These are phyloP conservation scores for Alloteropsis semialata DNA, from an alignment of 176 grass and related monocot genomes.

Conservation along the genomic window DNA sequence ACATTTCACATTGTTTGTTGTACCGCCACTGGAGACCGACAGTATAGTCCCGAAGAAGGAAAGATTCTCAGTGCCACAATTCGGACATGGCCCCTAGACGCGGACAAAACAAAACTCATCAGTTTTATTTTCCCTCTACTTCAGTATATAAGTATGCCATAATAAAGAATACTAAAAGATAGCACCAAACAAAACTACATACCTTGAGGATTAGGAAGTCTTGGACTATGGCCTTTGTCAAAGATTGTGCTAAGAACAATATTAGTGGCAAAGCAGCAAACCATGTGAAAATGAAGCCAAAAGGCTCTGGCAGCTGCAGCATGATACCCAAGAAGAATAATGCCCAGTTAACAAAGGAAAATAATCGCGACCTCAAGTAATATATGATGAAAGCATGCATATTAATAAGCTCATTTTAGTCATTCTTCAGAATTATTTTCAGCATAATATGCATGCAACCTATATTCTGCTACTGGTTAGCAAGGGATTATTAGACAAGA, in stretches of 20 bases:
- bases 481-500: background rate
- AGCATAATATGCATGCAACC: no score
- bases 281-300: conserved; percentile 94
- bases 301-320: conserved; percentile 89
- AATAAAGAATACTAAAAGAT: background rate
- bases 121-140: background rate
- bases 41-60: conserved; percentile 98
- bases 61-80: conserved; percentile 89
- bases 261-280: conserved; percentile 92
- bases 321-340: conserved; percentile 9
- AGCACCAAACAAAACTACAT: background rate
- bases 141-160: background rate
- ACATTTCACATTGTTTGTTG: conserved; percentile 80
- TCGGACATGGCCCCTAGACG: conserved; percentile 90
- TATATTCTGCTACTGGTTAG: background rate
- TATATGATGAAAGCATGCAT: background rate
- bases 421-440: background rate
- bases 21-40: conserved; percentile 64
- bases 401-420: background rate
- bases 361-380: background rate
- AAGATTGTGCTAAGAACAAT: conserved; percentile 44
- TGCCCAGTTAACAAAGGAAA: background rate
- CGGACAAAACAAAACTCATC: background rate
- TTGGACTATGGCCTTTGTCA: conserved; percentile 82
- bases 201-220: conserved; percentile 95